Conservation (phyloP, 2,329 filamentous ascomycete species). For the Aspergillus awamori region DNA sequence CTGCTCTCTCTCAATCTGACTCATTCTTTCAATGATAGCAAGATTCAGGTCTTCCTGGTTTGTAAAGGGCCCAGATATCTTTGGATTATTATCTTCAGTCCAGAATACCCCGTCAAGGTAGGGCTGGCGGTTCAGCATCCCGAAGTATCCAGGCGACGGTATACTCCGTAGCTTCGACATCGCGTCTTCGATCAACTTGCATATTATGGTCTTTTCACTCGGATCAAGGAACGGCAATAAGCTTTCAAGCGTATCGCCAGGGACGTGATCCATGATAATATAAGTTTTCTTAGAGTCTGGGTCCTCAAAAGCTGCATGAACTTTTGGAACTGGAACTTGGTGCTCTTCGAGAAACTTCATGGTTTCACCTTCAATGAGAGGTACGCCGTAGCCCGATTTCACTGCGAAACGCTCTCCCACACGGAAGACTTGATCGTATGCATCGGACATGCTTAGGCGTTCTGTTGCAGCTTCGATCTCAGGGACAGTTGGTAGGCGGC, state of each 20-base stretch:
- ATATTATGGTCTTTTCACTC: conserved; percentile 16
- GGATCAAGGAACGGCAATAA: neutral
- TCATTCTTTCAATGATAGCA: conserved; percentile 15
- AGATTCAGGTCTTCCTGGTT: conserved; percentile 9
- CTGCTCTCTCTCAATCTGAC: conserved; percentile 12
- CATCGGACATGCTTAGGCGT: conserved; percentile 18
- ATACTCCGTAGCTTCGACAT: conserved; percentile 19
- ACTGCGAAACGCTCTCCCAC: conserved; percentile 23
- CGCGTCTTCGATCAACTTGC: conserved; percentile 12
- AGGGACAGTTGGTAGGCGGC: conserved; percentile 5
- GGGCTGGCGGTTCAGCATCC: conserved; percentile 18
- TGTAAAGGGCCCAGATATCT: conserved; percentile 20
- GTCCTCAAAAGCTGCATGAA: conserved; percentile 18
- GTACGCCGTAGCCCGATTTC: conserved; percentile 18
- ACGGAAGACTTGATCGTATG: conserved; percentile 21
- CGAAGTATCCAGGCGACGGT: conserved; percentile 18
- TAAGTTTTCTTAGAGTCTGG: conserved; percentile 22
- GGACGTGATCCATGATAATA: conserved; percentile 22
- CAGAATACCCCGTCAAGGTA: conserved; percentile 24
- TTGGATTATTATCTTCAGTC: conserved; percentile 13
- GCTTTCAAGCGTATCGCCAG: conserved; percentile 1
- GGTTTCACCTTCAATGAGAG: conserved; percentile 23
- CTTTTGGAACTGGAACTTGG: conserved; percentile 22
- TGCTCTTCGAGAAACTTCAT: conserved; percentile 23
- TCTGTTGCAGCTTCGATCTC: conserved; percentile 24